These are phyloP conservation scores for Eustoma russellianum DNA, from an alignment of 257 asterid species.

Conservation along the genomic window DNA sequence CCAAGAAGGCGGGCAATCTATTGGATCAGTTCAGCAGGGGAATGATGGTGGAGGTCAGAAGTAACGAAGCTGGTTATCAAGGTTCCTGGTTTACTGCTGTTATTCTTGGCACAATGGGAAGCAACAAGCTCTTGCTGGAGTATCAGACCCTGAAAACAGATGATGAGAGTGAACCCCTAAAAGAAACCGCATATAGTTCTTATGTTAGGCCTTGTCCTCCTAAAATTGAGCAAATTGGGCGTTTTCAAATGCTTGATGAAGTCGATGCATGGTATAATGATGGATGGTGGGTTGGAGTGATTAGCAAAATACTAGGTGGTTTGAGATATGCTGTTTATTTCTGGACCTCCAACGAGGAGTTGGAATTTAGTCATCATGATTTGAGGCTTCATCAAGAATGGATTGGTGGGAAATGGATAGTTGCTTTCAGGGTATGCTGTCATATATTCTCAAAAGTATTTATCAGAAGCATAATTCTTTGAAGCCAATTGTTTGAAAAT, in stretches of 20 bases:
- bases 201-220: constrained; percentile 56
- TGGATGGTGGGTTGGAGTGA: constrained; percentile 75
- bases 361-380: constrained; percentile 31
- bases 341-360: constrained; percentile 51
- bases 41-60: constrained; percentile 56
- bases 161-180: constrained; percentile 30
- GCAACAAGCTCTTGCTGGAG: constrained; percentile 36
- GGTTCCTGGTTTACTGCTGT: constrained; percentile 60
- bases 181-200: constrained; percentile 29
- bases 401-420: constrained; percentile 52
- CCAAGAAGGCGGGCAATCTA: constrained; percentile 19
- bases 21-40: constrained; percentile 30
- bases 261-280: constrained; percentile 67
- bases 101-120: constrained; percentile 20
- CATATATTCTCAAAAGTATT: neutral
- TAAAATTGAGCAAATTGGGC: constrained; percentile 15
- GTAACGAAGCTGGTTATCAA: constrained; percentile 55
- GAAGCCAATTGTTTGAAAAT: too few species aligned
- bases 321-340: constrained; percentile 42
- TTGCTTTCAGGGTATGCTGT: constrained; percentile 29
- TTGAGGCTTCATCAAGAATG: constrained; percentile 70
- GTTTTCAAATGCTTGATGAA: constrained; percentile 41
- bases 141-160: constrained; percentile 47
- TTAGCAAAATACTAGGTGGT: constrained; percentile 38
- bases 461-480: neutral